Conservation (phyloP, 2,329 filamentous ascomycete genomes). For the Aspergillus brunneoviolaceus region DNA sequence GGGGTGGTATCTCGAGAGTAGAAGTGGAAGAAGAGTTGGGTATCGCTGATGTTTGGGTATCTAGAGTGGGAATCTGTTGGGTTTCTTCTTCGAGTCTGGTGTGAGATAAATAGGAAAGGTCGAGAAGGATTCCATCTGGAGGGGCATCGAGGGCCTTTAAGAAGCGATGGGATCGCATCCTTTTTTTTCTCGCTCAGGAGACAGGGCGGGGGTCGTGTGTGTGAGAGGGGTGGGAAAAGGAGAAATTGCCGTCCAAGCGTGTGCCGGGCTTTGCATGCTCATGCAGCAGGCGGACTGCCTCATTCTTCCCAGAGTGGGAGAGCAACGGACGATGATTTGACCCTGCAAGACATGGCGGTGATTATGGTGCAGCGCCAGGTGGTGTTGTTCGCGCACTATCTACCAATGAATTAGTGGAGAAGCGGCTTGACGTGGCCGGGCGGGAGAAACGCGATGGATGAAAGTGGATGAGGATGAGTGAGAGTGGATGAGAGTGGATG, state of each 20-base stretch:
- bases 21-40: conserved; percentile 3
- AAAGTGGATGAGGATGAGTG: background rate
- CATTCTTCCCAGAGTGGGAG: conserved; percentile 7
- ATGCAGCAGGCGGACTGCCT: conserved; percentile 18
- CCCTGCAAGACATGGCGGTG: conserved; percentile 22
- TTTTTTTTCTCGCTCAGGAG: conserved; percentile 2
- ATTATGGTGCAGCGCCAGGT: conserved; percentile 20
- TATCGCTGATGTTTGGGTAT: conserved; percentile 8
- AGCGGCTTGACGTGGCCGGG: conserved; percentile 22
- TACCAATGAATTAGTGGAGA: conserved; percentile 15
- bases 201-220: conserved; percentile 9
- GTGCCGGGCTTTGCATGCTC: conserved; percentile 18
- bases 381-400: conserved; percentile 13
- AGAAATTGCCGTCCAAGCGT: conserved; percentile 14
- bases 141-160: conserved; percentile 18
- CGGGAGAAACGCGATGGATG: background rate
- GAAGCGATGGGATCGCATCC: conserved; percentile 5
- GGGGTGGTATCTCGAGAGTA: conserved; percentile 4
- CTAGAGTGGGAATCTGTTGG: conserved; percentile 5
- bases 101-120: conserved; percentile 15
- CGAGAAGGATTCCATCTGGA: conserved; percentile 10
- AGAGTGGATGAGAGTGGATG: background rate
- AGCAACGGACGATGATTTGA: conserved; percentile 19
- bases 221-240: conserved; percentile 12
- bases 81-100: conserved; percentile 15